Evolutionary conservation across 495 filamentous ascomycete species (phyloP).

Genomic region (Podospora comata): DNA sequence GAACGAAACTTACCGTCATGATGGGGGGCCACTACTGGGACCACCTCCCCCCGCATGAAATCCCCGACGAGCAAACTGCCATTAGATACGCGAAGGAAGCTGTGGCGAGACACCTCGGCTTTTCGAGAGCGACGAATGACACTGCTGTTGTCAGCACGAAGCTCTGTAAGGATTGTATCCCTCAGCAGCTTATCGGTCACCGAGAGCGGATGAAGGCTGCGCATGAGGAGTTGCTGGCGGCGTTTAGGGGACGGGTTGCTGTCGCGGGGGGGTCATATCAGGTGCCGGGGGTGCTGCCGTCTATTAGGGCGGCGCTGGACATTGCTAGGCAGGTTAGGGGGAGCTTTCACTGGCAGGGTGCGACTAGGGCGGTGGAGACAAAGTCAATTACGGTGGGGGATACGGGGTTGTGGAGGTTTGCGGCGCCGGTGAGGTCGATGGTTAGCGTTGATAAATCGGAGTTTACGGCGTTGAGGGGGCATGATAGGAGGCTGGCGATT

Average conservation of each 20-base stretch:
- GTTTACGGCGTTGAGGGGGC: too few relatives aligned
- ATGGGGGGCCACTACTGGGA: conserved; percentile 94
- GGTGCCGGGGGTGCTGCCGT: conserved; percentile 36
- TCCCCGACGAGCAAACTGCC: conserved; percentile 61
- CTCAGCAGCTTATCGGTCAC: conserved; percentile 84
- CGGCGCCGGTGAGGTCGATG: background rate
- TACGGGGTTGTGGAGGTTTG: conserved; percentile 38
- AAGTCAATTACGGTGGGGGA: conserved; percentile 25
- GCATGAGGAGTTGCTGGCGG: conserved; percentile 50
- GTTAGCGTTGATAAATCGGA: background rate
- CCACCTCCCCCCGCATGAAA: conserved; percentile 43
- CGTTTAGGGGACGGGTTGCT: conserved; percentile 61
- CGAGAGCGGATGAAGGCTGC: conserved; percentile 56
- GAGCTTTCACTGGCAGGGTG: background rate
- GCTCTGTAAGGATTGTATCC: conserved; percentile 77
- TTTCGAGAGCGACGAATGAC: conserved; percentile 46
- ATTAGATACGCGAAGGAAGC: conserved; percentile 63
- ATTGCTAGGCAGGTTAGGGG: conserved; percentile 18
- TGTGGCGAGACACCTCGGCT: conserved; percentile 68
- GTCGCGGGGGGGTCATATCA: conserved; percentile 80
- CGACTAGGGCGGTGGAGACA: background rate
- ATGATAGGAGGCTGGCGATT: too few relatives aligned
- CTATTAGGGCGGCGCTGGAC: conserved; percentile 42
- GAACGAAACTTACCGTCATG: conserved; percentile 93
- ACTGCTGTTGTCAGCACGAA: conserved; percentile 55